Percentiles rank a stretch among this genome's conserved stretches.
phyloP scores from a whole-genome alignment of 495 filamentous ascomycete species.

The Penicillium maclennaniae region DNA sequence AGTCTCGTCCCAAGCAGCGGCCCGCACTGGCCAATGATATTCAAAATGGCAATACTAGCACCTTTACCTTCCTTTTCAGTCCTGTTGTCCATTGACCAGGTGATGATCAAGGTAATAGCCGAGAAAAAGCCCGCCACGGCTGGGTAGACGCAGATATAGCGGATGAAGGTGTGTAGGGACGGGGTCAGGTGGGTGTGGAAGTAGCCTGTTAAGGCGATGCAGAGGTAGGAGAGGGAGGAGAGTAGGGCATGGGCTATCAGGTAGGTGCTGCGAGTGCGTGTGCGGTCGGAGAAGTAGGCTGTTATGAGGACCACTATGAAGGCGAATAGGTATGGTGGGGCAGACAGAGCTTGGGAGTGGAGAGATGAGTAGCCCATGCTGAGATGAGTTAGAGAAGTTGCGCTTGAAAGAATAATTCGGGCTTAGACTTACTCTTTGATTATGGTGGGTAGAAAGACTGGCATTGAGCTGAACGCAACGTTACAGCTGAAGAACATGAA shows the following conservation, averaged over 20 bases:
- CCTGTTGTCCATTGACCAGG: constrained; percentile 64
- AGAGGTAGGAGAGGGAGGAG: constrained; percentile 57
- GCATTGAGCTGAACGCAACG: constrained; percentile 57
- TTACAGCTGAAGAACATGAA: constrained; percentile 59
- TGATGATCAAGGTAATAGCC: constrained; percentile 58
- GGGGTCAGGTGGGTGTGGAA: constrained; percentile 34
- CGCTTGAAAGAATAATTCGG: background rate
- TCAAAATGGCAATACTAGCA: constrained; percentile 54
- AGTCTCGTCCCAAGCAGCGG: constrained; percentile 59
- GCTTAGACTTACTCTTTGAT: constrained; percentile 47
- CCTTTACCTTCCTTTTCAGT: constrained; percentile 52
- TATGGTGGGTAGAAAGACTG: constrained; percentile 57
- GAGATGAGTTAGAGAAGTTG: background rate
- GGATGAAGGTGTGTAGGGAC: constrained; percentile 32
- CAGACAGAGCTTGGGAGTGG: constrained; percentile 52
- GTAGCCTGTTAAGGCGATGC: constrained; percentile 45
- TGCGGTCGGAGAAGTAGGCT: constrained; percentile 50
- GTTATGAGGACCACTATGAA: constrained; percentile 49
- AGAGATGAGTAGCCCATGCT: constrained; percentile 47
- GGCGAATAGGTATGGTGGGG: constrained; percentile 54
- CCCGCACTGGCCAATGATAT: constrained; percentile 59
- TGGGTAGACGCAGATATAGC: constrained; percentile 56
- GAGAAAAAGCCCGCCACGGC: constrained; percentile 59
- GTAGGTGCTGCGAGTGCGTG: constrained; percentile 44
- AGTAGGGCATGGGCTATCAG: constrained; percentile 49